Conservation (phyloP, 1,139 yeast genomes). For the Suhomyces choctaworum region DNA sequence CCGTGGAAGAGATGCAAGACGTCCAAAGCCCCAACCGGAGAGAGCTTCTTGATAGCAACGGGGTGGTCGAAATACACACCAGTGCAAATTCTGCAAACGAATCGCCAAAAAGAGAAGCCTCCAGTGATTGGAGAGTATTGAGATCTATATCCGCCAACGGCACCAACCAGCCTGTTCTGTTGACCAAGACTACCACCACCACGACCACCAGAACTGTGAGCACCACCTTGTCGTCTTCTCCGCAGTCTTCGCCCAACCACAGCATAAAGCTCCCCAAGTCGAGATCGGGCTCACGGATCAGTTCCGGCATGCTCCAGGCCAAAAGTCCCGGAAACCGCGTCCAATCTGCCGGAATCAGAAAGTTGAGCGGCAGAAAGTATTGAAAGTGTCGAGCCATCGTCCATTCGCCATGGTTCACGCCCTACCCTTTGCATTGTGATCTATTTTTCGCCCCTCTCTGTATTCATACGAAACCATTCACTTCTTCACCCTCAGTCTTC, state of each 20-base stretch:
- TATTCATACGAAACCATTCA: constrained; percentile 8
- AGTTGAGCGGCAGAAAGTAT: constrained; percentile 31
- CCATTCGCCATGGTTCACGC: too few species aligned
- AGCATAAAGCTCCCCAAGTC: constrained; percentile 36
- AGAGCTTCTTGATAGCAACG: constrained; percentile 19
- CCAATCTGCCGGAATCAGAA: constrained; percentile 42
- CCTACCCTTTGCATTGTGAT: constrained; percentile 5
- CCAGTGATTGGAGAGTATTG: constrained; percentile 42
- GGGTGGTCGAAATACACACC: constrained; percentile 18
- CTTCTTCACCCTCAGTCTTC: constrained; percentile 27
- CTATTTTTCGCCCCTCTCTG: constrained; percentile 2
- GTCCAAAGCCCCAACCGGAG: constrained; percentile 24
- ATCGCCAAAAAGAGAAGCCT: constrained; percentile 29
- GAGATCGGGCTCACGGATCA: constrained; percentile 33
- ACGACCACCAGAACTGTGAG: constrained; percentile 51
- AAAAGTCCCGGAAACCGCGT: constrained; percentile 26
- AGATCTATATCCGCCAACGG: constrained; percentile 44
- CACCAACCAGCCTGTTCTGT: constrained; percentile 37
- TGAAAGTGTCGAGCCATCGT: too few species aligned
- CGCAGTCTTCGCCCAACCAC: constrained; percentile 24
- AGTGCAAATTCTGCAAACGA: constrained; percentile 18
- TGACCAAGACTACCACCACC: constrained; percentile 51
- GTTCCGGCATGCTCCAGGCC: constrained; percentile 26
- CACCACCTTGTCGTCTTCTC: constrained; percentile 48
- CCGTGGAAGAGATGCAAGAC: constrained; percentile 27